A percentile compares a stretch with the other conserved stretches of the same genome.
phyloP scores from a whole-genome alignment of 371 early-diverging fungal species.

The Vairimorpha ceranae region DNA sequence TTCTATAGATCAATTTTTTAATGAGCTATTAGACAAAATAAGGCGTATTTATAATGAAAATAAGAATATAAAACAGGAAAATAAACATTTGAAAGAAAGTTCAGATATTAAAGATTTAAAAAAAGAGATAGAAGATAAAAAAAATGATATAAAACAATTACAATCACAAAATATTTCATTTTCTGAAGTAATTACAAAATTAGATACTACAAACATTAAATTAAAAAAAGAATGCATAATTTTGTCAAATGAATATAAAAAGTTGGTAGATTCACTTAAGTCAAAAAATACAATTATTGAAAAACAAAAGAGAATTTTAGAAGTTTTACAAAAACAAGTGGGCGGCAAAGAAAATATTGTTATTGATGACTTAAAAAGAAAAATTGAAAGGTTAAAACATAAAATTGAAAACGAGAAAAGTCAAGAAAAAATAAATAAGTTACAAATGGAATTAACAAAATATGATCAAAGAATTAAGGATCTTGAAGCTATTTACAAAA shows the following conservation, averaged over 20 bases:
- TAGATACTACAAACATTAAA: conserved; percentile 43
- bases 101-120: background rate
- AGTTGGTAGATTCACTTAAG: conserved; percentile 26
- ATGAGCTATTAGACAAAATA: background rate
- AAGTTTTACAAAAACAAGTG: conserved; percentile 49
- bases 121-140: conserved; percentile 1
- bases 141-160: conserved; percentile 19
- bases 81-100: background rate
- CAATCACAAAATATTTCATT: conserved; percentile 42
- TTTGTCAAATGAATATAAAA: conserved; percentile 39
- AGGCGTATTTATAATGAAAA: background rate
- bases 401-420: conserved; percentile 38
- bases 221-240: conserved; percentile 46
- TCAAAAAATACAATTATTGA: conserved; percentile 41
- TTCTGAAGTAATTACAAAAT: conserved; percentile 31
- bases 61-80: background rate
- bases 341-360: conserved; percentile 16
- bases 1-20: background rate
- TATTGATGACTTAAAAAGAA: conserved; percentile 41
- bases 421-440: background rate
- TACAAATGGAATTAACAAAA: conserved; percentile 31
- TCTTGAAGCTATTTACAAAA: too few relatives aligned
- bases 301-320: conserved; percentile 53
- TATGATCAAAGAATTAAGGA: conserved; percentile 50
- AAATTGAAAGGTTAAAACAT: conserved; percentile 28